Base-by-base conservation (phyloP, 1,139 yeast species). In the Candida neerlandica region DNA sequence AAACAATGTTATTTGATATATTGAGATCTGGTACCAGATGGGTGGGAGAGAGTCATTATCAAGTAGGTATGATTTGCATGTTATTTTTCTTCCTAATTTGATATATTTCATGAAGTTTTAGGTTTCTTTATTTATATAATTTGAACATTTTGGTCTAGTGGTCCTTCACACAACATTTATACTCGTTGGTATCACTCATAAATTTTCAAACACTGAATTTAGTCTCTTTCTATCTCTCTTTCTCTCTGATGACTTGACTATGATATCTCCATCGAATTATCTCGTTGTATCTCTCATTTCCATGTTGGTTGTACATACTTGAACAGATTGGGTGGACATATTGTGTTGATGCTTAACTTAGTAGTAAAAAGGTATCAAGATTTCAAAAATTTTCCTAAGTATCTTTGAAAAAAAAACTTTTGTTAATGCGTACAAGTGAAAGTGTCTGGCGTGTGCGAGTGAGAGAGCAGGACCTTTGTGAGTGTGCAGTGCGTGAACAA, bases 281-380 rank as follows among this genome's bases (percentile, higher is more conserved):
- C 27, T 26, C 21, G 11, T 37, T 42, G 18, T 30, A 32, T 39
- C 19, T 43, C 39, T 18, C 38, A 6, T 41, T 40, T 41, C 61
- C 9, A 19, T 7, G 21, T 34, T n/a, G 14, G 18, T 6, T 14
- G 39, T 38, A 80, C 85, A 80, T 81, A 80, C 85, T 80, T 82
- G 86, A 71, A 82, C 86, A 76, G 85, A 81, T 80, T 83, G 85
- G 73, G 85, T 74, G 71, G 86, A 81, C 80, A 75, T 23, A 23
- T 75, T 57, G 47, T 60, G 54, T 44, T 27, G 49, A 41, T 44
- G 46, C 47, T 44, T 35, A 34, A 48, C 46, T 48, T 40, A n/a
- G 41, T 41, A 39, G 35, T 40, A 26, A 43, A 46, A 49, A 29
- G 47, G 37, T 42, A 35, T 42, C 39, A 42, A 30, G 34, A 18